Base-by-base conservation (phyloP, 306 rosid genomes). In the Corylus americana region DNA sequence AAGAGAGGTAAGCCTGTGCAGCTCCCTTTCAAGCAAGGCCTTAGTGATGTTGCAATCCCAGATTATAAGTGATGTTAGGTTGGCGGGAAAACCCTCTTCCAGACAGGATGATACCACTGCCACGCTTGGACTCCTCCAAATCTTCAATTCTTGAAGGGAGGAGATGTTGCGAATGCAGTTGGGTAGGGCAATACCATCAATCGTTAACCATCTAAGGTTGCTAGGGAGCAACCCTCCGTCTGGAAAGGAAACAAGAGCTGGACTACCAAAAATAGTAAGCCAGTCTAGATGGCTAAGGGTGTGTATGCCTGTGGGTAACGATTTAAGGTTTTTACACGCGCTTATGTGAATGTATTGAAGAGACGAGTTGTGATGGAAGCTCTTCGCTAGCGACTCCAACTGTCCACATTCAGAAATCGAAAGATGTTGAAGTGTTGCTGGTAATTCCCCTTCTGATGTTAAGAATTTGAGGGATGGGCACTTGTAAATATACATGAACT, bases 51-150 rank as follows among this genome's bases (percentile, higher is more conserved):
- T n/a, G n/a, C n/a, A n/a, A n/a, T n/a, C n/a, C n/a, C n/a, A n/a
- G n/a, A n/a, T n/a, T n/a, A n/a, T n/a, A n/a, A n/a, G n/a, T n/a
- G n/a, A n/a, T n/a, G n/a, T n/a, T n/a, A n/a, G n/a, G n/a, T n/a
- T n/a, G 98, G 91, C 98, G 17, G 87, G 35, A 29, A 29, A 29
- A 29, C 35, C 35, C 0, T 1, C 35, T 29, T 29, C 1, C 1
- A 2, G 35, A 29, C 1, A 29, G 35, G 35, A 29, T 29, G 1
- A n/a, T n/a, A n/a, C n/a, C n/a, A n/a, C n/a, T n/a, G n/a, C 35
- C 1, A 29, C 1, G 1, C 35, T 1, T 29, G 35, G 35, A 29
- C 35, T 1, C 0, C 2, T 29, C 35, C 35, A 29, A 53, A 0
- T 8, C 5, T 20, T 3, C 39, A 25, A 25, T 59, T 11, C 16